These are phyloP conservation scores for Fraxinus dipetala DNA, from an alignment of 305 asterid species.

Conservation along the genomic window DNA sequence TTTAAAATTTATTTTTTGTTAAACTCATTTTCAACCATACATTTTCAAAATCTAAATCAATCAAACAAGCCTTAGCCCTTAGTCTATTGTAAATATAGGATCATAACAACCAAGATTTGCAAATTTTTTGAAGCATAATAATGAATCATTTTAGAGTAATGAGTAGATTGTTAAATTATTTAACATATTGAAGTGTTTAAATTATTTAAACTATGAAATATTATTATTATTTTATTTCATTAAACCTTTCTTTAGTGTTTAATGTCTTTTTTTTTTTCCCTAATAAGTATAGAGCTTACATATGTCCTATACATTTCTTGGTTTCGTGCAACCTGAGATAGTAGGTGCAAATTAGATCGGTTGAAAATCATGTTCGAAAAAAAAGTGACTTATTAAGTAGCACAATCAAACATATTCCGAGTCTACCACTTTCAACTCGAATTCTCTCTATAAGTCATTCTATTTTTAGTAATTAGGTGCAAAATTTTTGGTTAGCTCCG, in stretches of 20 bases:
- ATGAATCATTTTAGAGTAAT: neutral
- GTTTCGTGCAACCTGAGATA: neutral
- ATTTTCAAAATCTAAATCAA: neutral
- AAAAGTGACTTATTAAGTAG: neutral
- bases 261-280: neutral
- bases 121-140: neutral
- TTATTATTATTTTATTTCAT: neutral
- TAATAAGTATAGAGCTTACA: neutral
- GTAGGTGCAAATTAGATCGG: neutral
- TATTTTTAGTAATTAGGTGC: conserved; percentile 2
- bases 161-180: neutral
- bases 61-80: neutral
- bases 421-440: neutral
- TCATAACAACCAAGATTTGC: neutral
- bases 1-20: no score
- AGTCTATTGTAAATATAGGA: neutral
- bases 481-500: conserved; percentile 12
- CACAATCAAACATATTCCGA: neutral
- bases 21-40: no score
- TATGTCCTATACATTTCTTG: neutral
- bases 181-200: neutral
- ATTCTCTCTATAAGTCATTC: neutral
- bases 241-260: neutral
- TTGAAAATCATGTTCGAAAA: neutral
- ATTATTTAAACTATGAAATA: neutral